Conservation (phyloP, 208 protist genomes). For the Balamuthia mandrillaris region DNA sequence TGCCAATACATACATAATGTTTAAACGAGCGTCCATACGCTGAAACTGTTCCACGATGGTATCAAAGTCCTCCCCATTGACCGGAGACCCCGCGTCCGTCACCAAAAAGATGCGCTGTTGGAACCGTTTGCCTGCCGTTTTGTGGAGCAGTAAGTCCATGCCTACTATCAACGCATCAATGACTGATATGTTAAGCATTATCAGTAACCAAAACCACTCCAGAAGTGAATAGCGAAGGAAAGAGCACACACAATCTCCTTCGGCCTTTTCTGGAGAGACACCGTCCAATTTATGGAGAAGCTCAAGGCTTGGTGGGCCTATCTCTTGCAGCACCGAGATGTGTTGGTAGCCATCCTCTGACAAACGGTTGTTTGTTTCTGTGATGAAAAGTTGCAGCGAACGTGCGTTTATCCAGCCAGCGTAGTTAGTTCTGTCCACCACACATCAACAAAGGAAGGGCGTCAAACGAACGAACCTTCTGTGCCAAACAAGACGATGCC, state of each 20-base stretch:
- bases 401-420: too few species aligned
- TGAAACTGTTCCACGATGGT: constrained; percentile 62
- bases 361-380: constrained; percentile 46
- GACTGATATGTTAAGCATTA: constrained; percentile 51
- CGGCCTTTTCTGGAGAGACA: constrained; percentile 7
- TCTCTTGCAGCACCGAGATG: constrained; percentile 25
- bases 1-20: constrained; percentile 62
- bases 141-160: constrained; percentile 72
- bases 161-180: constrained; percentile 81
- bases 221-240: not conserved
- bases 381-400: too few species aligned
- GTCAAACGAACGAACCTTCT: not conserved
- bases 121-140: constrained; percentile 63
- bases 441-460: not conserved
- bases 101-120: constrained; percentile 80
- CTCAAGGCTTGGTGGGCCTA: constrained; percentile 22
- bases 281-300: constrained; percentile 28
- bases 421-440: too few species aligned
- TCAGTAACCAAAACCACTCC: not conserved
- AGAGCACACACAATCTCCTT: constrained; percentile 35
- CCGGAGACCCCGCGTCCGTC: constrained; percentile 74
- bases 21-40: constrained; percentile 67
- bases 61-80: constrained; percentile 70
- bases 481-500: constrained; percentile 47
- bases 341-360: constrained; percentile 52